Percentiles rank a stretch among this genome's conserved stretches.
phyloP scores from a whole-genome alignment of 352 stramenopile species.

The Peronospora belbahrii region DNA sequence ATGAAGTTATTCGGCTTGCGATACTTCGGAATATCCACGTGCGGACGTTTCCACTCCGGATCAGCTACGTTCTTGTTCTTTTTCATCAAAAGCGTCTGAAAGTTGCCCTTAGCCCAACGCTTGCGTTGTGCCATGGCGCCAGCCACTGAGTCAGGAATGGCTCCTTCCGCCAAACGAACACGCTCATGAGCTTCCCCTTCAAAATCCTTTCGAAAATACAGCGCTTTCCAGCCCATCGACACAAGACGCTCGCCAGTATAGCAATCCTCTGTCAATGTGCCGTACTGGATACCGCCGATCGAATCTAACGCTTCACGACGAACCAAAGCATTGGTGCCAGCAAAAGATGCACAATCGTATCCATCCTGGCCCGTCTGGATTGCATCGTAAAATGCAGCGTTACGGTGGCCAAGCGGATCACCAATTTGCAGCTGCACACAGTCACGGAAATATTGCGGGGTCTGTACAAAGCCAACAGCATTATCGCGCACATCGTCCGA shows the following conservation, averaged over 20 bases:
- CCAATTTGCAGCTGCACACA: slow-evolving; percentile 78
- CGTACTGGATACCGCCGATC: slow-evolving; percentile 81
- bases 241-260: slow-evolving; percentile 74
- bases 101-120: slow-evolving; percentile 81
- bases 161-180: slow-evolving; percentile 67
- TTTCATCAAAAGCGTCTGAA: slow-evolving; percentile 78
- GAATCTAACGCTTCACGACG: slow-evolving; percentile 78
- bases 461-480: slow-evolving; percentile 73
- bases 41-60: slow-evolving; percentile 69
- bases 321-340: slow-evolving; percentile 75
- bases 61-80: slow-evolving; percentile 75
- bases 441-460: slow-evolving; percentile 80
- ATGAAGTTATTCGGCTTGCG: slow-evolving; percentile 79
- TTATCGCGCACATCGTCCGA: slow-evolving; percentile 79
- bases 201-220: slow-evolving; percentile 86
- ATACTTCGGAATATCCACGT: slow-evolving; percentile 68
- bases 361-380: slow-evolving; percentile 80
- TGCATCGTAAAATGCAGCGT: slow-evolving; percentile 78
- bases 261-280: slow-evolving; percentile 75
- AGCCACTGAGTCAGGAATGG: slow-evolving; percentile 75
- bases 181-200: slow-evolving; percentile 69
- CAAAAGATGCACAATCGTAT: slow-evolving; percentile 74
- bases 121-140: slow-evolving; percentile 69
- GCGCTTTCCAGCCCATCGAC: slow-evolving; percentile 75
- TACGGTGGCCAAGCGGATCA: slow-evolving; percentile 74